Conservation (phyloP, 2,329 filamentous ascomycete genomes). For the Fusarium sp. region DNA sequence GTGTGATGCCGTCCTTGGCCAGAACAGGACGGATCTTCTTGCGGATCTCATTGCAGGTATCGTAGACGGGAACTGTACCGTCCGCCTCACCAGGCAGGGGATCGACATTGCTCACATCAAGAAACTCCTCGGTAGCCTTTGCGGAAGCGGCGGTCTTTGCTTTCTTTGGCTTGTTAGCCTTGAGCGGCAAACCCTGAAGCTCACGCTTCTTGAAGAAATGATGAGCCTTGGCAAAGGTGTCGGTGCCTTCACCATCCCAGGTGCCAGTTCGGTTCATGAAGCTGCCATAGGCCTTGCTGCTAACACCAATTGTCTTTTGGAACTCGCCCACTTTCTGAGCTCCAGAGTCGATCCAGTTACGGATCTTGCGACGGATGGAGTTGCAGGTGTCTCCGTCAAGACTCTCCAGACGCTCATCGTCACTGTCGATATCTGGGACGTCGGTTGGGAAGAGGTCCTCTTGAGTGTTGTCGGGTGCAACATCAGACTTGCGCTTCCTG, state of each 20-base stretch:
- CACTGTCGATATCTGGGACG: slow-evolving; percentile 37
- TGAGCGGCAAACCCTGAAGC: slow-evolving; percentile 59
- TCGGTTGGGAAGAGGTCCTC: slow-evolving; percentile 42
- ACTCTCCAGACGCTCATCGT: slow-evolving; percentile 34
- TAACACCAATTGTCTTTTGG: slow-evolving; percentile 57
- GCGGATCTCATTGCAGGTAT: slow-evolving; percentile 70
- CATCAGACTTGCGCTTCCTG: slow-evolving; percentile 47
- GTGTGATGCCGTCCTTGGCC: slow-evolving; percentile 59
- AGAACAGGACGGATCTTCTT: slow-evolving; percentile 68
- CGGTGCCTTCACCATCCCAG: slow-evolving; percentile 53
- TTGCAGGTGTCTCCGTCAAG: slow-evolving; percentile 45
- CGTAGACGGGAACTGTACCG: slow-evolving; percentile 63
- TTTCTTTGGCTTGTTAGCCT: slow-evolving; percentile 52
- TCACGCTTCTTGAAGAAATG: slow-evolving; percentile 66
- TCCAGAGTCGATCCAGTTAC: slow-evolving; percentile 45
- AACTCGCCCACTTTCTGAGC: slow-evolving; percentile 59
- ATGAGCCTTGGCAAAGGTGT: slow-evolving; percentile 55
- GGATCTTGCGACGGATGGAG: slow-evolving; percentile 44
- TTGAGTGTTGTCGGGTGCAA: slow-evolving; percentile 11
- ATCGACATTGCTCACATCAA: slow-evolving; percentile 58
- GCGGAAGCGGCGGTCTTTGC: slow-evolving; percentile 44
- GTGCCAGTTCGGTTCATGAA: slow-evolving; percentile 65
- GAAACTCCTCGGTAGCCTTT: slow-evolving; percentile 42
- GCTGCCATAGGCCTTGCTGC: slow-evolving; percentile 54
- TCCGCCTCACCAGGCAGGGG: slow-evolving; percentile 62